Evolutionary conservation across 352 stramenopile genomes (phyloP).

Genomic region (Thraustotheca clavata): DNA sequence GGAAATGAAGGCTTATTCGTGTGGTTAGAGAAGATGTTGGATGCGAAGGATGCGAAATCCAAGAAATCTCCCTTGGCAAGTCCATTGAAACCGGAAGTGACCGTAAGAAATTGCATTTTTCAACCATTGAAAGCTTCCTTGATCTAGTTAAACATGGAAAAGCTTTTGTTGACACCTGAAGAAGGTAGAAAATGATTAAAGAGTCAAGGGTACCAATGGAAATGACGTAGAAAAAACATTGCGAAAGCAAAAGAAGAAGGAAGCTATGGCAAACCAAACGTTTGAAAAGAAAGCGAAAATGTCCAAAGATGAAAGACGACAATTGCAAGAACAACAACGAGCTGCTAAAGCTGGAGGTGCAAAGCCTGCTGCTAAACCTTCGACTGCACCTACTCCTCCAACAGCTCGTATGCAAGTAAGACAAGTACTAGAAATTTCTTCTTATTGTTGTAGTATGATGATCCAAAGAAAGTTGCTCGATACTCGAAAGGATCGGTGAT

Average conservation of each 20-base stretch:
- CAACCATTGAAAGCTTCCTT: not conserved
- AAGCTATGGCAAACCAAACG: constrained; percentile 22
- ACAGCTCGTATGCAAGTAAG: constrained; percentile 17
- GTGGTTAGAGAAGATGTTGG: constrained; percentile 21
- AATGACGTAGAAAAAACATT: constrained; percentile 8
- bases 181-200: not conserved
- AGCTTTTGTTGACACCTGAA: constrained; percentile 5
- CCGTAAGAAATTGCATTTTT: not conserved
- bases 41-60: constrained; percentile 12
- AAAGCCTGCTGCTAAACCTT: constrained; percentile 20
- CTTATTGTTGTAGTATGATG: constrained; percentile 52
- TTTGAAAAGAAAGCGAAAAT: constrained; percentile 51
- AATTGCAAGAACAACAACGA: constrained; percentile 86
- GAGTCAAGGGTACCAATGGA: not conserved
- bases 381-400: not conserved
- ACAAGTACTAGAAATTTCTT: not conserved
- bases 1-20: not conserved
- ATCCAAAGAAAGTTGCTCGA: constrained; percentile 67
- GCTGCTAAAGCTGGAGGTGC: constrained; percentile 54
- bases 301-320: constrained; percentile 88
- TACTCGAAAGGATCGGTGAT: constrained; percentile 62
- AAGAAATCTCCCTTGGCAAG: constrained; percentile 10
- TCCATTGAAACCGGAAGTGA: constrained; percentile 9
- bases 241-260: constrained; percentile 20
- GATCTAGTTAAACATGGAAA: constrained; percentile 17